phyloP scores from a whole-genome alignment of 805 yeast species.

The Starmerella sp. region DNA sequence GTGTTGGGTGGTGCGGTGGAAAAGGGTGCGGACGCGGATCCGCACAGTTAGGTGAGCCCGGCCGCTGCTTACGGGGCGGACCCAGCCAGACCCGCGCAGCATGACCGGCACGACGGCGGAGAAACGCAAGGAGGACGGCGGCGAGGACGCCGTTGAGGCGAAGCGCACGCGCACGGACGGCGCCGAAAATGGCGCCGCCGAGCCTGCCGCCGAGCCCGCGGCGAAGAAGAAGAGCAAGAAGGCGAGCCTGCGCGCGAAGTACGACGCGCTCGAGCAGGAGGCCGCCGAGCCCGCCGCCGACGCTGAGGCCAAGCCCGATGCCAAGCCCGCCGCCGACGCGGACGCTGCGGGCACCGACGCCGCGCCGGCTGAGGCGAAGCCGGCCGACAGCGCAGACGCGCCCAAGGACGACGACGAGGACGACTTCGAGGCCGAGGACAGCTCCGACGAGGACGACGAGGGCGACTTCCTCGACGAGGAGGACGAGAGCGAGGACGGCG shows the following conservation, averaged over 20 bases:
- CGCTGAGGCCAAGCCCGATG: conserved; percentile 2
- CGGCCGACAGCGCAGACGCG: conserved; percentile 4
- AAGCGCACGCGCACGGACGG: not conserved
- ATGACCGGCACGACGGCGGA: not conserved
- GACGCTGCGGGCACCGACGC: not conserved
- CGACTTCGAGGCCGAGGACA: conserved; percentile 32
- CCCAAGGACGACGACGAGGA: conserved; percentile 16
- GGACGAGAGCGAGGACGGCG: conserved; percentile 48
- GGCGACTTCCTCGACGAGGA: conserved; percentile 50
- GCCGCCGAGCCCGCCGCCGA: conserved; percentile 25
- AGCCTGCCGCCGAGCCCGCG: conserved; percentile 9
- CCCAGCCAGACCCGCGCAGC: not conserved
- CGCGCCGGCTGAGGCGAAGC: conserved; percentile 22
- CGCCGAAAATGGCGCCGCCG: conserved; percentile 6
- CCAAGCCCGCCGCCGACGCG: not conserved
- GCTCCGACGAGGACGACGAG: conserved; percentile 29
- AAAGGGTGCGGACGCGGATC: not conserved
- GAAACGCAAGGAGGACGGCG: not conserved
- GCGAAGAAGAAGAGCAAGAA: conserved; percentile 15
- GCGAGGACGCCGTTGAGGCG: not conserved
- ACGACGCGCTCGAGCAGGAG: conserved; percentile 17
- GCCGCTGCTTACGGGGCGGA: conserved; percentile 1
- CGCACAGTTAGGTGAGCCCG: not conserved
- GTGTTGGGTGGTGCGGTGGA: not conserved
- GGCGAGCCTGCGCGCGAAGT: conserved; percentile 14